phyloP scores from a whole-genome alignment of 2,329 filamentous ascomycete species.

The Penicillium sp. region DNA sequence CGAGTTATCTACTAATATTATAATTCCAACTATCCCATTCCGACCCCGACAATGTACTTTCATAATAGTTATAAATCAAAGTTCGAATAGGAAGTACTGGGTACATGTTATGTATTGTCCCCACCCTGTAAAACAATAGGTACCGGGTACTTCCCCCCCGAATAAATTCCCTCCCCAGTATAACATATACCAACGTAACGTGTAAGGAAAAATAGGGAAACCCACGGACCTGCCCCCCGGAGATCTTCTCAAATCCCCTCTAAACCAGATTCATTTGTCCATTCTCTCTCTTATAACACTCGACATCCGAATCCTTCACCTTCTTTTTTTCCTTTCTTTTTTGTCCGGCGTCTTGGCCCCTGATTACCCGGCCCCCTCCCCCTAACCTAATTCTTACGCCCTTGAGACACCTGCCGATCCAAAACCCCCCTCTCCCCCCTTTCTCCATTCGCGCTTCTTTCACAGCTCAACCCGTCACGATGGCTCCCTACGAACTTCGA shows the following conservation, averaged over 20 bases:
- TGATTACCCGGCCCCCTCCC: constrained; percentile 3
- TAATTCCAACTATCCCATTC: constrained; percentile 6
- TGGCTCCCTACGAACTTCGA: constrained; percentile 66
- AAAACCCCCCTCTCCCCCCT: constrained; percentile 17
- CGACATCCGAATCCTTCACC: constrained; percentile 5
- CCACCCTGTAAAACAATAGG: background rate
- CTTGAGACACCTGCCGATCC: constrained; percentile 11
- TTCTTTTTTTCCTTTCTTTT: background rate
- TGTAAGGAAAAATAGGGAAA: constrained; percentile 2
- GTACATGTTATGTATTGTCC: background rate
- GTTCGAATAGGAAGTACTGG: background rate
- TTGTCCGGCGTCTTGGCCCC: constrained; percentile 9
- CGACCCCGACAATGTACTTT: background rate
- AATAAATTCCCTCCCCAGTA: background rate
- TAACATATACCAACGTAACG: constrained; percentile 2
- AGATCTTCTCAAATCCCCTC: constrained; percentile 4
- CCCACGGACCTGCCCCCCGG: constrained; percentile 9
- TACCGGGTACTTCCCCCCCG: constrained; percentile 6
- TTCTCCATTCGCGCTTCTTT: constrained; percentile 17
- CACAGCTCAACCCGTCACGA: constrained; percentile 35
- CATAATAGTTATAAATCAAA: background rate
- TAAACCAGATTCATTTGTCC: constrained; percentile 9
- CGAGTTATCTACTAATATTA: background rate
- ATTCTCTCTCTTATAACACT: constrained; percentile 5
- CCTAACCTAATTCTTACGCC: constrained; percentile 9